These are phyloP conservation scores for Metarhizium rileyi DNA, from an alignment of 2,329 filamentous ascomycete genomes.

Conservation along the genomic window DNA sequence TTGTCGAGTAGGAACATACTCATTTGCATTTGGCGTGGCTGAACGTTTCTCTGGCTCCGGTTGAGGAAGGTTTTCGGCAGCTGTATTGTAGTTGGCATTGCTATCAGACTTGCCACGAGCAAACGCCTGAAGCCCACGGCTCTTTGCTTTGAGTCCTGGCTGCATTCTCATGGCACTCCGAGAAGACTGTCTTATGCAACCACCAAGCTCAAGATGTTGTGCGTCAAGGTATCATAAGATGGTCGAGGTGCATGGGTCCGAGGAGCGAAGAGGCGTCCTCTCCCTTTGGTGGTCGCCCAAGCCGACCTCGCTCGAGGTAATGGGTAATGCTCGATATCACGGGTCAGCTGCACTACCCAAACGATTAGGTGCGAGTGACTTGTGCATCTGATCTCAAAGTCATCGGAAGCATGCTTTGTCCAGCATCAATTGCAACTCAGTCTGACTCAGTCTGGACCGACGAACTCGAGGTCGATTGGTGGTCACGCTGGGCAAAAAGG, in stretches of 20 bases:
- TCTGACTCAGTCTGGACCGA: too few relatives aligned
- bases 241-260: background rate
- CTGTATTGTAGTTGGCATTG: constrained; percentile 13
- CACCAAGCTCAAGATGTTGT: background rate
- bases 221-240: background rate
- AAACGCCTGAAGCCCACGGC: constrained; percentile 22
- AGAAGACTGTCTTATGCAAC: background rate
- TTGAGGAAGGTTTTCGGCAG: constrained; percentile 10
- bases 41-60: constrained; percentile 10
- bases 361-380: background rate
- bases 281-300: too few relatives aligned
- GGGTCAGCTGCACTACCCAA: background rate
- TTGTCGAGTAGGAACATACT: constrained; percentile 16
- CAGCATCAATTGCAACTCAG: background rate
- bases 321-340: background rate
- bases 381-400: background rate
- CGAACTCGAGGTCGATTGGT: background rate
- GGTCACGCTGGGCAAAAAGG: background rate
- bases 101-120: constrained; percentile 17
- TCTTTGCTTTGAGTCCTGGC: constrained; percentile 20
- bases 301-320: background rate
- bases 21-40: constrained; percentile 10
- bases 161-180: constrained; percentile 14
- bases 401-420: background rate
- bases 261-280: background rate